Percentiles rank a stretch among this genome's conserved stretches.
phyloP scores from a whole-genome alignment of 148 eudicot species.

The Salicornia ramosissima region DNA sequence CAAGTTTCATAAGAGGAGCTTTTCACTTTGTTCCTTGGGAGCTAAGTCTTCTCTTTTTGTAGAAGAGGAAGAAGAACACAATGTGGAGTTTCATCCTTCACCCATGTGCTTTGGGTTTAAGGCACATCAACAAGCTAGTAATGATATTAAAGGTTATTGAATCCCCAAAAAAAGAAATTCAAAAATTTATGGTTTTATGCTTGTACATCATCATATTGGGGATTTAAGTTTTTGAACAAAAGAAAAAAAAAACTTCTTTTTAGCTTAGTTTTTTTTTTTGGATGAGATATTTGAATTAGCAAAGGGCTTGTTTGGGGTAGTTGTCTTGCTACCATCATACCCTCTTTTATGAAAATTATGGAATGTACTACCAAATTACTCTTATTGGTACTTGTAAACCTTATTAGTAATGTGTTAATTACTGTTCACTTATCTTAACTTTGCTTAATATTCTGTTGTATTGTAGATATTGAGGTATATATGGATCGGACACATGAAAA shows the following conservation, averaged over 20 bases:
- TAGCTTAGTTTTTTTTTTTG: constrained; percentile 5
- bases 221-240: not conserved
- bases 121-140: constrained; percentile 8
- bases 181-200: not conserved
- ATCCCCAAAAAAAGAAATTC: not conserved
- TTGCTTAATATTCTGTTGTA: not conserved
- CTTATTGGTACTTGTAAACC: not conserved
- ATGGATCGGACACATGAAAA: too few relatives aligned
- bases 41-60: constrained; percentile 18
- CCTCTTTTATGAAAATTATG: not conserved
- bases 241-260: too few relatives aligned
- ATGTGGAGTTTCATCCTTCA: constrained; percentile 3
- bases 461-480: too few relatives aligned
- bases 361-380: not conserved
- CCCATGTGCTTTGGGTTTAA: constrained; percentile 28
- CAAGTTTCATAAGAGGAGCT: constrained; percentile 16
- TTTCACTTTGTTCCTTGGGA: constrained; percentile 9
- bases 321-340: constrained; percentile 10
- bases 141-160: not conserved
- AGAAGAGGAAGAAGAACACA: constrained; percentile 7
- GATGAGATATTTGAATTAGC: constrained; percentile 8
- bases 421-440: not conserved
- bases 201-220: constrained; percentile 20
- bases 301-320: constrained; percentile 1
- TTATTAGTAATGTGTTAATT: constrained; percentile 3